phyloP scores from a whole-genome alignment of 129 eudicot genomes.

The Chrysanthemum lavandulifolium region DNA sequence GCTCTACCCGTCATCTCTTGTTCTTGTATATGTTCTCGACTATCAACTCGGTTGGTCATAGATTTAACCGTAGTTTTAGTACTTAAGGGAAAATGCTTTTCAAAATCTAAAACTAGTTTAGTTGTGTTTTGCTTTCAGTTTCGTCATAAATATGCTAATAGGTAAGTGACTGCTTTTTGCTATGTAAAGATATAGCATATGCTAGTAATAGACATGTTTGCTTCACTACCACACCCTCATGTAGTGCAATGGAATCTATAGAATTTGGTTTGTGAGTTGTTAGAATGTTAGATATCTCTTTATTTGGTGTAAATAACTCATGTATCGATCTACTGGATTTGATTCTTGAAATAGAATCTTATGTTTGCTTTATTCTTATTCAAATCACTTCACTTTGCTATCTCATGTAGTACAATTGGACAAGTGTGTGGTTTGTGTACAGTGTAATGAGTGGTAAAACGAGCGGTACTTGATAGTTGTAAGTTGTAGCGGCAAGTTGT shows the following conservation, averaged over 20 bases:
- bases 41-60: constrained; percentile 79
- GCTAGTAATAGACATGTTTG: not conserved
- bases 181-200: not conserved
- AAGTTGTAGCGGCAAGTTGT: no score
- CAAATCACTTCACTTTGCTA: not conserved
- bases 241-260: not conserved
- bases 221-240: not conserved
- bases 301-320: not conserved
- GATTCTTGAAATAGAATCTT: not conserved
- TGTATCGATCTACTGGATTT: not conserved
- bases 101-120: not conserved
- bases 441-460: no score
- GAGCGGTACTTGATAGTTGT: no score
- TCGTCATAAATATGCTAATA: constrained; percentile 5
- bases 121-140: constrained; percentile 1
- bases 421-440: no score
- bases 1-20: constrained; percentile 78
- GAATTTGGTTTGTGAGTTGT: constrained; percentile 3
- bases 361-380: not conserved
- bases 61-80: constrained; percentile 1
- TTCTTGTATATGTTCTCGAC: constrained; percentile 82
- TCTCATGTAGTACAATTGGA: not conserved
- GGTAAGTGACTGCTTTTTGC: not conserved
- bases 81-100: not conserved
- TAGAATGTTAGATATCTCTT: not conserved